Base-by-base conservation (phyloP, 352 stramenopile species). In the Globisporangium irregulare region DNA sequence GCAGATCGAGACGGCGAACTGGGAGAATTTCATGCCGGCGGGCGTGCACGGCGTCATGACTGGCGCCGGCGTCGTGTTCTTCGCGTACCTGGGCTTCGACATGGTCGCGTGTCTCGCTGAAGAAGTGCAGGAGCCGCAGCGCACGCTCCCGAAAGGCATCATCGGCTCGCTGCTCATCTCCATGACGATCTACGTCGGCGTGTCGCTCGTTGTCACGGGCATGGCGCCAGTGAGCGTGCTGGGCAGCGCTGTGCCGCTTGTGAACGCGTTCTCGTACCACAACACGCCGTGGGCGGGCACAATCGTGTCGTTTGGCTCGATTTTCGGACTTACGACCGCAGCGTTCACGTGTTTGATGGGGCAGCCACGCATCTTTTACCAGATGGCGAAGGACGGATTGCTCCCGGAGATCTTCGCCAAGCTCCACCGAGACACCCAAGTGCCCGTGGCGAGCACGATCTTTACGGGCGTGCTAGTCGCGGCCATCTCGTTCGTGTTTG, bases 311-410 rank as follows among this genome's bases (percentile, higher is more conserved):
- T 96, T 95, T 57, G 93, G 93, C 46, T 97, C 91, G n/a, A 94
- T 97, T 66, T 97, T 97, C 70, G 91, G 91, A 1, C 87, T 98
- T 63, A 97, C 90, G 7, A 96, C 90, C 4, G 86, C 89, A 0
- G 90, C 89, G 7, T 97, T 98, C 75, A 97, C 92, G 43, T 97
- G 89, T 38, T 73, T 97, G 6, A 96, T 98, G 89, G 93, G 93
- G 6, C 90, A 97, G 69, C 93, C 93, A 10, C 80, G 93, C 4
- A 97, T 97, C 69, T 97, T 97, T 65, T 97, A 97, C 75, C 86
- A 94, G 62, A 96, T 97, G 88, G 82, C 89, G 20, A 94, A 94
- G 62, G 89, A 97, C 72, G 89, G 85, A 10, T 71, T 95, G 54
- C 59, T 95, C 24, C 86, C 86, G 3, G 70, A 79, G 51, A 18